phyloP scores from a whole-genome alignment of 139 green algal genomes.

The Haematococcus lacustris region DNA sequence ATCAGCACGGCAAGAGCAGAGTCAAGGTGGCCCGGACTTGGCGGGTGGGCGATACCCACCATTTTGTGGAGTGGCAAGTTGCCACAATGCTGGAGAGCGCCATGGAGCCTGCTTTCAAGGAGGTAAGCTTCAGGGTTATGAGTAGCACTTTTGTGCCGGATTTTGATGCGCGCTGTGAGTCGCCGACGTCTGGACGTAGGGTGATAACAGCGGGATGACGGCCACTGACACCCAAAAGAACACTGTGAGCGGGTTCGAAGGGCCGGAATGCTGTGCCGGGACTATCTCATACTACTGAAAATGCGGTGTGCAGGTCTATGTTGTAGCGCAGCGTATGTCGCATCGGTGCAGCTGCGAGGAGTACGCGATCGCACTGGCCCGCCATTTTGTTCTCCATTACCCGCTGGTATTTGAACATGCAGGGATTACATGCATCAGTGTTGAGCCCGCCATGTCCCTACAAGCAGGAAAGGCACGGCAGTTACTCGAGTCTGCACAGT shows the following conservation, averaged over 20 bases:
- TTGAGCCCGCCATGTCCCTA: too few species aligned
- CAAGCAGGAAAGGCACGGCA: too few species aligned
- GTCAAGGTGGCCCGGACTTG: constrained; percentile 73
- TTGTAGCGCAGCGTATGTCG: constrained; percentile 68
- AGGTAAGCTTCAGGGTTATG: too few species aligned
- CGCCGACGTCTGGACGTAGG: too few species aligned
- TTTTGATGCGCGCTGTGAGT: too few species aligned
- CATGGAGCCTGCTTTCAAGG: constrained; percentile 73
- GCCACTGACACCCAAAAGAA: constrained; percentile 94
- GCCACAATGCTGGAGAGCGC: constrained; percentile 70
- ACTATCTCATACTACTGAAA: too few species aligned
- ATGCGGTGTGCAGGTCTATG: constrained; percentile 82
- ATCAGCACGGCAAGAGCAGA: constrained; percentile 82
- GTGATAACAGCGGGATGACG: constrained; percentile 80
- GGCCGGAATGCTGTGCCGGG: too few species aligned
- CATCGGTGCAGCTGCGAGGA: constrained; percentile 68
- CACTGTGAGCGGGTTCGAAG: too few species aligned
- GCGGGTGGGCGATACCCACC: constrained; percentile 61
- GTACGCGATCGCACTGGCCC: constrained; percentile 75
- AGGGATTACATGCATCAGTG: too few species aligned
- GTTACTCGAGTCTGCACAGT: too few species aligned
- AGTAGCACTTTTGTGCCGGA: too few species aligned
- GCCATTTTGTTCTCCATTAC: constrained; percentile 84
- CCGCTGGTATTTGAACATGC: constrained; percentile 40
- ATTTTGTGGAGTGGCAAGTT: constrained; percentile 82